Evolutionary conservation across 139 green algal species (phyloP), one percentile per base, ranked within the genome.

Genomic region (Volvox reticuliferus): DNA sequence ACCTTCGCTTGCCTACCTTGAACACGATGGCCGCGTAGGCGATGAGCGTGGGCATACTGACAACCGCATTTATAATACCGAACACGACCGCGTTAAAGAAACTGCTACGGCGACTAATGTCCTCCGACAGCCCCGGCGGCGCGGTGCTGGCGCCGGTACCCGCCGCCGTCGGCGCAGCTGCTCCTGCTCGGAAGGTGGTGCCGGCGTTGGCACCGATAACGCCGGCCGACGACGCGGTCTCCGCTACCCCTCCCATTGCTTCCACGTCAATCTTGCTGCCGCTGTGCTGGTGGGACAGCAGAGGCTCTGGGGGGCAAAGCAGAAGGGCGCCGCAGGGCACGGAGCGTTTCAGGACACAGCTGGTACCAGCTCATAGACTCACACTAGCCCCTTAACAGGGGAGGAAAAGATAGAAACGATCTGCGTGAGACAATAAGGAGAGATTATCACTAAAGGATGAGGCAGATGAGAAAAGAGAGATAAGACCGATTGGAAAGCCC

Each of bases 1-100:
- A n/a, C n/a, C n/a, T n/a, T 3, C 3, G 24, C 17, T 63, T 21
- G 16, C 73, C 19, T n/a, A 95, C 94, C 92, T 95, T 84, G 86
- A 97, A 98, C 19, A 98, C 96, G 80, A 98, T 97, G 44, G 95
- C 93, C 1, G 96, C 93, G 78, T 96, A 98, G 0, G 95, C 94
- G 20, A 97, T 95, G 91, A 98, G 96, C 16, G 95, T 92, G 1
- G 97, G 97, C n/a, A 97, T 94, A 62, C 22, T 33, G 5, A 92
- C 71, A 1, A 92, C 79, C 35, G 79, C 82, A 24, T 92, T 92
- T 50, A 94, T 92, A 14, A 88, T 21, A 3, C 92, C 92, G 71
- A 94, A 91, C 32, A 94, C 92, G 0, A 94, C 30, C 24, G 92
- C 84, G 55, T 88, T 94, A 17, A 89, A n/a, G 26, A 68, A 6